phyloP scores from a whole-genome alignment of 148 eudicot genomes.

The Agrostemma githago region DNA sequence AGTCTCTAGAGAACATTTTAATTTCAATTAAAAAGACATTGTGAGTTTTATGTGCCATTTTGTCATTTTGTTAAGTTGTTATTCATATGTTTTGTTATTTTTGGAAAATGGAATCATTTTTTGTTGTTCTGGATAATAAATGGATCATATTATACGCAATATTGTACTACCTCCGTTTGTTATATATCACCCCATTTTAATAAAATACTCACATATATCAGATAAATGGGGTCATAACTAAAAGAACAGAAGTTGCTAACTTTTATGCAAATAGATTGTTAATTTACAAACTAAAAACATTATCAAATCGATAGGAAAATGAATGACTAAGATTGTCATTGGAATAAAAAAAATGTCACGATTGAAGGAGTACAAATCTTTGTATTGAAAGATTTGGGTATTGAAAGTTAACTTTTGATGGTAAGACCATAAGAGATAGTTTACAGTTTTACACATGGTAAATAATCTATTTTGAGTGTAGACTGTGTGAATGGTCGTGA shows the following conservation, averaged over 20 bases:
- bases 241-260: too few species aligned
- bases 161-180: too few species aligned
- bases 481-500: neutral
- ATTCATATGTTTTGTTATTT: too few species aligned
- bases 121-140: neutral
- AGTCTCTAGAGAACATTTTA: slow-evolving; percentile 54
- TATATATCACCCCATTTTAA: too few species aligned
- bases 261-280: neutral
- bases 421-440: neutral
- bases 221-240: too few species aligned
- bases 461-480: neutral
- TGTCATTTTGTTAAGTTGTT: neutral
- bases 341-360: neutral
- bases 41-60: slow-evolving; percentile 31
- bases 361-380: neutral
- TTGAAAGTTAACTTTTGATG: neutral
- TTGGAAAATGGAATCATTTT: neutral
- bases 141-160: neutral
- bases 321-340: too few species aligned
- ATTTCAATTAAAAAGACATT: slow-evolving; percentile 51
- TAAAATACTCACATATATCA: too few species aligned
- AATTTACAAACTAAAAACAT: neutral
- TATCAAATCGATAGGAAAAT: too few species aligned
- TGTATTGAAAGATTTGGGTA: neutral
- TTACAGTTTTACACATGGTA: neutral